Base-by-base conservation (phyloP, 164 flowering plant genomes). In the Tetracentron sinense region DNA sequence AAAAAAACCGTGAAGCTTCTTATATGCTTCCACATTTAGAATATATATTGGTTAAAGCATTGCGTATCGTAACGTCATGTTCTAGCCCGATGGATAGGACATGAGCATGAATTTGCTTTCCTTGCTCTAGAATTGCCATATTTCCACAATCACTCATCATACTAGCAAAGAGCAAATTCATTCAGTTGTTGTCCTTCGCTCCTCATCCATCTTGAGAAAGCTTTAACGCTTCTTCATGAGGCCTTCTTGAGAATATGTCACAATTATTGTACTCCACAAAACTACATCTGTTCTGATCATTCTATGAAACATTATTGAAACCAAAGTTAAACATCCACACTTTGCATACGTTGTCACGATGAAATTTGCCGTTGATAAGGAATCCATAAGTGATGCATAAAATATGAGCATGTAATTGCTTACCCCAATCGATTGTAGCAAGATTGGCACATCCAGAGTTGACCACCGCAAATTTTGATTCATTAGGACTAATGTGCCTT, bases 181-280 rank as follows among this genome's bases (percentile, higher is more conserved):
- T 71, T 85, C 33, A 91, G 89, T 62, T 72, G 71, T 58, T 80
- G 76, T 42, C 94, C 92, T 68, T 80, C 88, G 71, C 69, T 80
- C 75, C 96, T 85, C 98, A 92, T 90, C 69, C 61, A 46, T 30
- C 90, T 81, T 5, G n/a, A n/a, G 88, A 69, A 69, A 83, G 74
- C 72, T 79, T 74, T 63, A 92, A 88, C 48, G 91, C 92, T 74
- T 88, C 92, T 58, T 77, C 78, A 20, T 54, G 66, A 20, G n/a
- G n/a, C 93, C 86, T 49, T 64, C 87, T 68, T 86, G 92, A 67
- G 84, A 76, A 72, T 75, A 81, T 0, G 82, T 88, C 7, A 81
- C 77, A 51, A 92, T 84, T n/a, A 92, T 79, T 1, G 91, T 81
- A 73, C 87, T 92, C 96, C 98, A 92, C 31, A 96, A 81, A 62